These are phyloP conservation scores for Cercophora newfieldiana DNA, from an alignment of 495 filamentous ascomycete genomes.

Conservation along the genomic window DNA sequence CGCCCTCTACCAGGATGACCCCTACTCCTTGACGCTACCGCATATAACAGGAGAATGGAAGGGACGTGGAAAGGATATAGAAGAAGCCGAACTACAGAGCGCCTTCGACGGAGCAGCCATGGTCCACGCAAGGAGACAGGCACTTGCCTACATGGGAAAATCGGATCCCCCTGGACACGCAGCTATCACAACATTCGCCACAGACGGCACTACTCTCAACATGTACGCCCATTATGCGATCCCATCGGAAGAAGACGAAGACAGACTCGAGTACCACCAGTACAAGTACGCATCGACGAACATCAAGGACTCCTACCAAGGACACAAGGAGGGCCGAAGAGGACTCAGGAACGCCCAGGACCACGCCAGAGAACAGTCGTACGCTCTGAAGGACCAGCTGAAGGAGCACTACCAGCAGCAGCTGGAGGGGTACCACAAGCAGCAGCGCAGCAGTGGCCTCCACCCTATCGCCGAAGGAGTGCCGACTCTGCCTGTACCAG, in stretches of 20 bases:
- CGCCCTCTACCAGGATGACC: slow-evolving; percentile 27
- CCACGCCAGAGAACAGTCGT: slow-evolving; percentile 27
- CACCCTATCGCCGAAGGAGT: slow-evolving; percentile 24
- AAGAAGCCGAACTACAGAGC: slow-evolving; percentile 24
- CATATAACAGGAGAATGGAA: slow-evolving; percentile 34
- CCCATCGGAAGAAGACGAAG: slow-evolving; percentile 21
- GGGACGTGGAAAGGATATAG: slow-evolving; percentile 20
- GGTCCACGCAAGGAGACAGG: slow-evolving; percentile 1
- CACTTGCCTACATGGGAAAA: slow-evolving; percentile 7
- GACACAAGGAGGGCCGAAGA: slow-evolving; percentile 25
- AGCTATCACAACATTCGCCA: slow-evolving; percentile 33
- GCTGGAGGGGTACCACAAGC: too few species aligned
- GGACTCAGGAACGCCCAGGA: slow-evolving; percentile 30
- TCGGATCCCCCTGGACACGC: slow-evolving; percentile 29
- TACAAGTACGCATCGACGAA: slow-evolving; percentile 25
- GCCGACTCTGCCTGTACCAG: slow-evolving; percentile 25
- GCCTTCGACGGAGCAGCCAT: slow-evolving; percentile 15
- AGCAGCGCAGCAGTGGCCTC: slow-evolving; percentile 7
- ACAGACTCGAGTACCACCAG: slow-evolving; percentile 33
- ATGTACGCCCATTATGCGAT: slow-evolving; percentile 33
- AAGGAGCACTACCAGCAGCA: not conserved
- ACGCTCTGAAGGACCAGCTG: slow-evolving; percentile 6
- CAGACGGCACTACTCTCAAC: slow-evolving; percentile 28
- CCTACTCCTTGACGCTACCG: slow-evolving; percentile 24
- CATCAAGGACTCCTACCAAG: slow-evolving; percentile 23